Base-by-base conservation (phyloP, 1,139 yeast species). In the Zygosaccharomyces sapae region DNA sequence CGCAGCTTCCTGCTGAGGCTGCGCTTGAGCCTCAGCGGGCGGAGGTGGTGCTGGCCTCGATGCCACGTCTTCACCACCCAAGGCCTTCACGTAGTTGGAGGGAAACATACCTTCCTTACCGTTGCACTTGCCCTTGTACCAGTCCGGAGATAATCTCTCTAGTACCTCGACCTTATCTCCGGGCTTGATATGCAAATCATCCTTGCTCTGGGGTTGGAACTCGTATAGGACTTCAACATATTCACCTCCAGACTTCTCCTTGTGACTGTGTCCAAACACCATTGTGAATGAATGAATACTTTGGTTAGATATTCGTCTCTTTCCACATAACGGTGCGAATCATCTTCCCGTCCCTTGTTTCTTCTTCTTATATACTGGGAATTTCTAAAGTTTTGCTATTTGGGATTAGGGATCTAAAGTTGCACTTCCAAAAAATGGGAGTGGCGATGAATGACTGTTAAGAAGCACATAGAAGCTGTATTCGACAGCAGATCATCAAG, bases 41-140 rank as follows among this genome's bases (percentile, higher is more conserved):
- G 80, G 81, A 25, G 80, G 81, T 7, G 80, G 74, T 35, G 78
- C 76, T 8, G 46, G 47, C 46, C 55, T 48, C 49, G 45, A 39
- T 52, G 52, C 57, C 54, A 44, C 59, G 36, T 55, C 49, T 49
- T 69, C 56, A 51, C 70, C 70, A 18, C 51, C 48, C 16, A 72
- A 71, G 4, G 74, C 66, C 51, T 71, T 74, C 40, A 88, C 95
- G 63, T 92, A 92, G 66, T 88, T 88, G 1, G 94, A 73, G 5
- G 98, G 98, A 71, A 92, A 90, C 58, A 90, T 82, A 22, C 98
- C 98, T 6, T 77, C 76, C 22, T 68, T 66, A 38, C 79, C 78
- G 37, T 78, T 75, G 48, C 72, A 69, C 20, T 72, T 72, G 38
- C 98, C 97, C 64, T 80, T 83, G 88, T 94, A 89, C 97, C 98